Conservation (phyloP, 192 early-diverging fungal genomes). For the Physocladia obscura region DNA sequence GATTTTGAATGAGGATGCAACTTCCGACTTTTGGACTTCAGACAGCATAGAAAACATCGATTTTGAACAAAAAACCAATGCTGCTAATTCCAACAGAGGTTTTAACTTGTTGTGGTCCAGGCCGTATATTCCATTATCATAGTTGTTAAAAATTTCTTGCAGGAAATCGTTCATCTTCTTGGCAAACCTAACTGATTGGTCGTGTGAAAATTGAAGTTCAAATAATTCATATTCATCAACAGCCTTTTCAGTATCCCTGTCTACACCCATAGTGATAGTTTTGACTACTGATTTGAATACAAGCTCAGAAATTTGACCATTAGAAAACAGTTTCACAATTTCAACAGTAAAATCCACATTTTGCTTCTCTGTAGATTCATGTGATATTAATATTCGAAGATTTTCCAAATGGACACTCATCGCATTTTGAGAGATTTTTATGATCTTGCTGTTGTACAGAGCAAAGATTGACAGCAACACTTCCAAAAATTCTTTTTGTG, state of each 20-base stretch:
- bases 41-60: conserved; percentile 26
- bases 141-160: neutral
- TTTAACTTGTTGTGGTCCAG: neutral
- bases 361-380: neutral
- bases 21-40: neutral
- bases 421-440: neutral
- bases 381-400: neutral
- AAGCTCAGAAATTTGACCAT: neutral
- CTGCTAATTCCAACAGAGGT: neutral
- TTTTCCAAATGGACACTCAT: conserved; percentile 11
- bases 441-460: neutral
- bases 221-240: neutral
- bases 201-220: conserved; percentile 1
- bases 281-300: neutral
- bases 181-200: neutral
- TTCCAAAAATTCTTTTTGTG: neutral
- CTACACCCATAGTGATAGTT: neutral
- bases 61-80: conserved; percentile 18
- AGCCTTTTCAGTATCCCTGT: neutral
- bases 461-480: neutral
- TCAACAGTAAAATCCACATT: neutral
- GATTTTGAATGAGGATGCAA: neutral
- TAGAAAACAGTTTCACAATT: neutral
- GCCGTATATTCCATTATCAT: conserved; percentile 15
- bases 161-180: neutral